Conservation (phyloP, 495 filamentous ascomycete species). For the Amniculicola lignicola region DNA sequence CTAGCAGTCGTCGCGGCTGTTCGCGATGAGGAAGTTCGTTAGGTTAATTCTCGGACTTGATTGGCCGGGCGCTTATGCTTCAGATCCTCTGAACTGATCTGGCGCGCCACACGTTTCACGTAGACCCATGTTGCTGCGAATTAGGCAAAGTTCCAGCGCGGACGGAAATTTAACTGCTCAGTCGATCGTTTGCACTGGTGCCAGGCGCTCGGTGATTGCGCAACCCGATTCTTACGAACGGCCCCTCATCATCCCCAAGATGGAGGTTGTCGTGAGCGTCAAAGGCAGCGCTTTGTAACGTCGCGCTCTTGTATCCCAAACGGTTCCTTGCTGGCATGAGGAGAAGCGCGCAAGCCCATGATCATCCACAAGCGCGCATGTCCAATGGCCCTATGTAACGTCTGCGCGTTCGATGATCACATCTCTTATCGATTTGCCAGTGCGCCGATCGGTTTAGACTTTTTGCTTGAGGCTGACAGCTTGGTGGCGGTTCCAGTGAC, state of each 20-base stretch:
- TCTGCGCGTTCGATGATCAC: slow-evolving; percentile 10
- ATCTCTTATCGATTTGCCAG: slow-evolving; percentile 32
- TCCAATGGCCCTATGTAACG: slow-evolving; percentile 24
- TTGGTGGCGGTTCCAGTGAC: slow-evolving; percentile 13
- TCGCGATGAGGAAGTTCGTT: too few species aligned
- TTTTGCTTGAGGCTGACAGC: slow-evolving; percentile 33
- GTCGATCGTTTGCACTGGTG: slow-evolving; percentile 29
- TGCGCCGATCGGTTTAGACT: slow-evolving; percentile 26
- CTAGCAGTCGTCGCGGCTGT: slow-evolving; percentile 7
- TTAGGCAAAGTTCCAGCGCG: slow-evolving; percentile 23
- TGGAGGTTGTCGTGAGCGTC: too few species aligned
- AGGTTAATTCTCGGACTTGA: too few species aligned
- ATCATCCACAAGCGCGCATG: neutral
- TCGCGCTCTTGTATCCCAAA: too few species aligned
- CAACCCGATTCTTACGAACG: slow-evolving; percentile 33
- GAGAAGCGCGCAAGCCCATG: neutral
- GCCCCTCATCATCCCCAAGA: slow-evolving; percentile 18
- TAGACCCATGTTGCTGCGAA: slow-evolving; percentile 25
- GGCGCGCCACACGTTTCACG: slow-evolving; percentile 33
- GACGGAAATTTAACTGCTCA: slow-evolving; percentile 36
- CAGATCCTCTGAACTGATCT: slow-evolving; percentile 25
- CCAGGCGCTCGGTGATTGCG: slow-evolving; percentile 38
- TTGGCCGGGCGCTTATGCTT: slow-evolving; percentile 10
- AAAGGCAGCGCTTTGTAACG: too few species aligned
- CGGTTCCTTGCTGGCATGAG: too few species aligned